A percentile compares a stretch with the other conserved stretches of the same genome.
Evolutionary conservation across 163 green algal species (phyloP).

Genomic region (Coccomyxa subellipsoidea): DNA sequence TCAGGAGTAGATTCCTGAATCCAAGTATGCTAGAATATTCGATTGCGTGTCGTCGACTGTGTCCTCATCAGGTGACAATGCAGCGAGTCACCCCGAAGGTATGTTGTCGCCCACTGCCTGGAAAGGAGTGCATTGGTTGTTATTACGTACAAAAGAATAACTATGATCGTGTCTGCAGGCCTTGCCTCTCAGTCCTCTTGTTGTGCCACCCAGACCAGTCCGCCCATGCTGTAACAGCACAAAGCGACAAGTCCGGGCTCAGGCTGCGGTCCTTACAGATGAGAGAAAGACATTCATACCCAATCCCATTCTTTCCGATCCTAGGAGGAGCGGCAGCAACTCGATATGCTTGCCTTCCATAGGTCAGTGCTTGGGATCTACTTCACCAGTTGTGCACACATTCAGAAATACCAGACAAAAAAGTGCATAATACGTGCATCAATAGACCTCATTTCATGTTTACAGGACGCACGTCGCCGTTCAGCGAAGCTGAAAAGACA

Average conservation of each 20-base stretch:
- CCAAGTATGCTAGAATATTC: too few species aligned
- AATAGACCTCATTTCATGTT: neutral
- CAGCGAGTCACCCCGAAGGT: too few species aligned
- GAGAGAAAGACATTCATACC: neutral
- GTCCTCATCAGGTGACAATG: too few species aligned
- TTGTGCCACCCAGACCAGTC: neutral
- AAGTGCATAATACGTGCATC: neutral
- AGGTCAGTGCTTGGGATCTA: neutral
- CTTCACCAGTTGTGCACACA: too few species aligned
- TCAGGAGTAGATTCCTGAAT: too few species aligned
- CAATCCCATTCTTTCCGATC: neutral
- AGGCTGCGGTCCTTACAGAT: neutral
- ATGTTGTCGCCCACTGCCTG: too few species aligned
- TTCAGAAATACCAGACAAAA: too few species aligned
- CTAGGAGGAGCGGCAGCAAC: neutral
- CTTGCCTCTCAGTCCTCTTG: neutral
- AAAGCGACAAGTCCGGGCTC: neutral
- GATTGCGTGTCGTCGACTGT: too few species aligned
- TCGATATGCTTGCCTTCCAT: neutral
- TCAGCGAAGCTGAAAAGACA: conserved; percentile 1
- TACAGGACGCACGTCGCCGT: neutral
- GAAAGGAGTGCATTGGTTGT: too few species aligned
- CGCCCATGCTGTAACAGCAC: neutral
- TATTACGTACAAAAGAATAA: too few species aligned
- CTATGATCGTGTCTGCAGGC: too few species aligned